phyloP scores from a whole-genome alignment of 805 yeast species.

The Ogataea siamensis region DNA sequence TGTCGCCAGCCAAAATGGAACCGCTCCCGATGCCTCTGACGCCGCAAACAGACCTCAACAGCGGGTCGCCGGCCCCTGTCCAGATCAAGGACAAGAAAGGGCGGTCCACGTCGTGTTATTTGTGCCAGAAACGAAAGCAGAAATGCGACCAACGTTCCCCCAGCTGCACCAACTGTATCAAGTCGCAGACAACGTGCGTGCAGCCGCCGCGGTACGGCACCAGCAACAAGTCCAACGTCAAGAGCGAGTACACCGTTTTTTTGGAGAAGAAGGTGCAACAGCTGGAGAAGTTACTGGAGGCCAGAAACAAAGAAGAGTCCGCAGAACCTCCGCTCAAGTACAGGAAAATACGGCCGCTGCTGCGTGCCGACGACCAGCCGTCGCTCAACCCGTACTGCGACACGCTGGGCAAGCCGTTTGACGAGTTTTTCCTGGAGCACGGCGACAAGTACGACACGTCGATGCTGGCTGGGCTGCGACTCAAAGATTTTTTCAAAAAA shows the following conservation, averaged over 20 bases:
- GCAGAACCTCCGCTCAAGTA: slow-evolving; percentile 26
- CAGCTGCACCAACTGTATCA: slow-evolving; percentile 62
- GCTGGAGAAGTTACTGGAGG: slow-evolving; percentile 47
- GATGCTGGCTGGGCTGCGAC: slow-evolving; percentile 43
- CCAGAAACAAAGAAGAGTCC: slow-evolving; percentile 9
- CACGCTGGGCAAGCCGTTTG: slow-evolving; percentile 21
- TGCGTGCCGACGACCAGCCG: slow-evolving; percentile 5
- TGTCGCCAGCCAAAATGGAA: slow-evolving; percentile 2
- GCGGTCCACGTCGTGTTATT: slow-evolving; percentile 53
- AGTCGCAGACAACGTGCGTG: slow-evolving; percentile 59
- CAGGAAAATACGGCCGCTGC: slow-evolving; percentile 28
- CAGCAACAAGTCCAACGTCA: slow-evolving; percentile 37
- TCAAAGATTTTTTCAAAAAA: slow-evolving; percentile 42
- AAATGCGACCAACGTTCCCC: slow-evolving; percentile 67
- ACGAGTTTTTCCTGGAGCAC: slow-evolving; percentile 21
- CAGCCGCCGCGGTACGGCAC: slow-evolving; percentile 61
- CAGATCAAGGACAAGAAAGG: slow-evolving; percentile 45
- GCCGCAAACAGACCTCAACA: slow-evolving; percentile 1
- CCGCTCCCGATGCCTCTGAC: background rate
- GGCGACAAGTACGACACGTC: slow-evolving; percentile 19
- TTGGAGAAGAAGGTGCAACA: slow-evolving; percentile 54
- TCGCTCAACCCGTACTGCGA: slow-evolving; percentile 22
- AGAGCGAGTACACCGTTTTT: slow-evolving; percentile 56
- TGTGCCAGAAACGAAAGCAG: slow-evolving; percentile 58
- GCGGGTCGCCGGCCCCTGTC: slow-evolving; percentile 1